These are phyloP conservation scores for Microstegium vimineum DNA, from an alignment of 176 grass and related monocot genomes.

Conservation along the genomic window DNA sequence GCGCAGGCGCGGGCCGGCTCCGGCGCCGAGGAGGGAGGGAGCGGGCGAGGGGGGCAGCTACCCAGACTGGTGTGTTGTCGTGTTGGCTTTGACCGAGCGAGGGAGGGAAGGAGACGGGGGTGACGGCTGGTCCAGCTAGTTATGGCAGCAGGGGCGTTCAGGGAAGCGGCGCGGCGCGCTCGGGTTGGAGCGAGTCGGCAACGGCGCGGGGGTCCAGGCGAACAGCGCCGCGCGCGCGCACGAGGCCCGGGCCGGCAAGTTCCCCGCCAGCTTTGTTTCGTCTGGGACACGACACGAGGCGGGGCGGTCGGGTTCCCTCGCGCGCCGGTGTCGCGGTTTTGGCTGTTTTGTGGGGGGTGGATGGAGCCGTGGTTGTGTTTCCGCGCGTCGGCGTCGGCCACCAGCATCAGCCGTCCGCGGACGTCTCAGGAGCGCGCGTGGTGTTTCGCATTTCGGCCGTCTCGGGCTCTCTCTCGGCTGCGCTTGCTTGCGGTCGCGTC, in stretches of 20 bases:
- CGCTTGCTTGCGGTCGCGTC: too few relatives aligned
- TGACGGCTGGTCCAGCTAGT: slow-evolving; percentile 17
- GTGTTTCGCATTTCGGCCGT: too few relatives aligned
- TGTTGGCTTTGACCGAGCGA: slow-evolving; percentile 20
- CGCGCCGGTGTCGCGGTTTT: too few relatives aligned
- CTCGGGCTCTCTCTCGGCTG: too few relatives aligned
- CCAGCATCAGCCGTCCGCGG: too few relatives aligned
- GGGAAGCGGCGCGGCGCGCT: too few relatives aligned
- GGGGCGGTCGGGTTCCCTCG: background rate
- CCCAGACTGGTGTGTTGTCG: background rate
- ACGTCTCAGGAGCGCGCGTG: too few relatives aligned
- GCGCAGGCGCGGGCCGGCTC: slow-evolving; percentile 8
- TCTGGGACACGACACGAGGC: background rate
- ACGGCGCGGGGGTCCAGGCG: background rate
- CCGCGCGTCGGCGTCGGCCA: background rate
- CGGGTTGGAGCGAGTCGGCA: background rate
- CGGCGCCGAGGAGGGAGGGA: background rate
- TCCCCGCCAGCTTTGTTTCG: background rate
- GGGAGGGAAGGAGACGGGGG: background rate
- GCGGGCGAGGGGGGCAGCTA: background rate
- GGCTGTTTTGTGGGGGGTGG: too few relatives aligned
- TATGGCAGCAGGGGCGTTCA: too few relatives aligned
- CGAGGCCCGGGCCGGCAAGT: background rate
- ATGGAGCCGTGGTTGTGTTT: background rate
- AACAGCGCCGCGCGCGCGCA: background rate